phyloP scores from a whole-genome alignment of 2,329 filamentous ascomycete genomes.

The Pseudogymnoascus sp. region DNA sequence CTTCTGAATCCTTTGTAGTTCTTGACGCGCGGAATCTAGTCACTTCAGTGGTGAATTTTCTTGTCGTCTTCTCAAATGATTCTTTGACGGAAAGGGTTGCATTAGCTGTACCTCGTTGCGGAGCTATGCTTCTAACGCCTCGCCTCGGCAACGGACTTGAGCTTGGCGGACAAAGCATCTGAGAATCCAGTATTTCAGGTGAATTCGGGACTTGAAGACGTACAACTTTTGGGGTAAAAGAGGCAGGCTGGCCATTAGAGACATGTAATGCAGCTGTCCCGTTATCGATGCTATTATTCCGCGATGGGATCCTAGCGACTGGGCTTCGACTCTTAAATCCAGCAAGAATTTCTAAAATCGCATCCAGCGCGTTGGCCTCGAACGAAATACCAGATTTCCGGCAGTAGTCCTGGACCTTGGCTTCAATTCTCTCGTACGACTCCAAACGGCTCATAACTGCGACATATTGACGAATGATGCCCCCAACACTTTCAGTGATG shows the following conservation, averaged over 20 bases:
- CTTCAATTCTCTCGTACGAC: background rate
- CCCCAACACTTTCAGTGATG: background rate
- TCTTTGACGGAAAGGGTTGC: background rate
- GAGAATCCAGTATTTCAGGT: background rate
- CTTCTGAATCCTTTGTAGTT: background rate
- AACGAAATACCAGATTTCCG: background rate
- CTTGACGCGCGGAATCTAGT: background rate
- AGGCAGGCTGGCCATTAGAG: background rate
- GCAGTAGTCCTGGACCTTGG: background rate
- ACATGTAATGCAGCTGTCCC: too few species aligned
- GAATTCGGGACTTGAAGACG: background rate
- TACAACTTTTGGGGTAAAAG: background rate
- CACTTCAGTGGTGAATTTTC: background rate
- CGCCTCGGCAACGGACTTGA: conserved; percentile 24
- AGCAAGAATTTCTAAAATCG: background rate
- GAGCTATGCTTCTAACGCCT: background rate
- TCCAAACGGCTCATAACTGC: background rate
- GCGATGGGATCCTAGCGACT: background rate
- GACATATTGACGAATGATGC: background rate
- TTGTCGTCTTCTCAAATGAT: background rate
- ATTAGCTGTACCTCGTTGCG: background rate
- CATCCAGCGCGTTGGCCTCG: too few species aligned
- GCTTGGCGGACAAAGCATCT: background rate
- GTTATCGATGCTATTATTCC: background rate
- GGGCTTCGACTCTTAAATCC: background rate